Evolutionary conservation across 306 rosid genomes (phyloP), one percentile per base, ranked within the genome.

Genomic region (Morella rubra): DNA sequence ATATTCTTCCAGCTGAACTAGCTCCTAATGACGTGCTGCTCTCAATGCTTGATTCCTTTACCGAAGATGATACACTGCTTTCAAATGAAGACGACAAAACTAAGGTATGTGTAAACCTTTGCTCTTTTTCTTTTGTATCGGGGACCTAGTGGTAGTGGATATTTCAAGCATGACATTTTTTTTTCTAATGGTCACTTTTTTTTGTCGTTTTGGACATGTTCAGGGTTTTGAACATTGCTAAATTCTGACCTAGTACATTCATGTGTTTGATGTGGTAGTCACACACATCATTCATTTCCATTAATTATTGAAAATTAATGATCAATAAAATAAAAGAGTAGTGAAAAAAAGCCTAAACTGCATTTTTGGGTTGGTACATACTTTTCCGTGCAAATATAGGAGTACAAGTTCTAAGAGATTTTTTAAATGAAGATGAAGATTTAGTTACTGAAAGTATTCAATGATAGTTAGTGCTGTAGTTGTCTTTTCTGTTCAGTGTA

Each of bases 21-120:
- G 5, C 19, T 52, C 13, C 0, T 56, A 4, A 6, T 1, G 59
- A 56, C 9, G 37, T 20, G 8, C 0, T 22, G 4, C 2, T 69
- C 51, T 5, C 74, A 0, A 5, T 76, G 78, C 16, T 67, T 44
- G 84, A 75, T 16, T 41, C 24, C 62, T 81, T 76, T 46, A 16
- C 40, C 4, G 89, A 65, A 65, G 73, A 71, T 0, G 55, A 61
- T 70, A 6, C 72, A 50, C 5, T n/a, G 44, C 46, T 41, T 20
- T 11, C 56, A 77, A 69, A 44, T 49, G 76, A 50, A 71, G 84
- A 60, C 60, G 18, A 41, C 69, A 47, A 20, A 51, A 68, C 4
- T 77, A 79, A 90, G 93, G 96, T 89, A 32, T 32, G 62, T 65
- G 76, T 6, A 58, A 19, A 11, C 54, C 18, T 49, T 73, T 15